Percentiles rank a stretch among this genome's conserved stretches.
Conservation (phyloP, 2,329 filamentous ascomycete genomes). For the Fonsecaea erecta region DNA sequence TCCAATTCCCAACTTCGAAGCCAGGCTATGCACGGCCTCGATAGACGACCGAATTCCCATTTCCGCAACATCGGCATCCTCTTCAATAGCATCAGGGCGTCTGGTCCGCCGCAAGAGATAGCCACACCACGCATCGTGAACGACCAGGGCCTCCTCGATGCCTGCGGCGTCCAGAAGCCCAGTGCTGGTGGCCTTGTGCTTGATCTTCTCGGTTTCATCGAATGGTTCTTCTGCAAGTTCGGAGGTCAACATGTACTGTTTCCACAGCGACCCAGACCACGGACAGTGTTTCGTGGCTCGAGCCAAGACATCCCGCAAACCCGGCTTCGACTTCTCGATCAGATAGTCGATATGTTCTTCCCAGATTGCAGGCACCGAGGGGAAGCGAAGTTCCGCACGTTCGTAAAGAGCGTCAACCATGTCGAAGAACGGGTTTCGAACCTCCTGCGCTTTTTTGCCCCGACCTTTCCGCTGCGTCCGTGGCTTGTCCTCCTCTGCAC, state of each 20-base stretch:
- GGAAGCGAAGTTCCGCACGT: slow-evolving; percentile 74
- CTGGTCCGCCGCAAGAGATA: slow-evolving; percentile 88
- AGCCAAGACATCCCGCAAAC: slow-evolving; percentile 72
- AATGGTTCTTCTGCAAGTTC: slow-evolving; percentile 79
- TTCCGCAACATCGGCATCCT: slow-evolving; percentile 86
- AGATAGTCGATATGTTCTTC: slow-evolving; percentile 81
- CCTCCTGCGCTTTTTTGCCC: slow-evolving; percentile 22
- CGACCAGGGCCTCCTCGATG: slow-evolving; percentile 84
- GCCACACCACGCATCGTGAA: slow-evolving; percentile 93
- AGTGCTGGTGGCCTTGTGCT: slow-evolving; percentile 87
- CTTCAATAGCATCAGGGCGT: slow-evolving; percentile 71
- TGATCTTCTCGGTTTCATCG: slow-evolving; percentile 82
- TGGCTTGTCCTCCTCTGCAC: slow-evolving; percentile 57
- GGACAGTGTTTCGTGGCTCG: slow-evolving; percentile 88
- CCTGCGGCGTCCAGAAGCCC: slow-evolving; percentile 83
- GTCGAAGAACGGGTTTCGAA: slow-evolving; percentile 55
- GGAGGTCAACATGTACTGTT: slow-evolving; percentile 80
- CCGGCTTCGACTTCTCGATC: slow-evolving; percentile 54
- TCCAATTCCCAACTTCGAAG: slow-evolving; percentile 71
- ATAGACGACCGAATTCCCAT: slow-evolving; percentile 84
- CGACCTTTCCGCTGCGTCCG: slow-evolving; percentile 51
- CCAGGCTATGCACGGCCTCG: slow-evolving; percentile 78
- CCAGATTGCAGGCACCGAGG: slow-evolving; percentile 77
- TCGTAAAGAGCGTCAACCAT: slow-evolving; percentile 71
- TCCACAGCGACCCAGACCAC: slow-evolving; percentile 91